Evolutionary conservation across 345 rosid species (phyloP), one percentile per base, ranked within the genome.

Genomic region (Ceriops decandra): DNA sequence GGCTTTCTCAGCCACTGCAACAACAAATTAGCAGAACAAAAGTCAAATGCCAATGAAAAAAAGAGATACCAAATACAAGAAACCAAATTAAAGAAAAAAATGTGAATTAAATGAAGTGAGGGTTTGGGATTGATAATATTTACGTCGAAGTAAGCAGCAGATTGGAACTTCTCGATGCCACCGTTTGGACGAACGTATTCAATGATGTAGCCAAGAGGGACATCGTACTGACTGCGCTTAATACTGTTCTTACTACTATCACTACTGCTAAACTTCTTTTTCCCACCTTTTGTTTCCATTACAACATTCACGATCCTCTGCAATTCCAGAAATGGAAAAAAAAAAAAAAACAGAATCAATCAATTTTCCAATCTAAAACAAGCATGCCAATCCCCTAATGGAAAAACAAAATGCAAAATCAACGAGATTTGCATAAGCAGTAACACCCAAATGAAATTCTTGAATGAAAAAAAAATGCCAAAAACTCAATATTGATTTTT

Each of bases 101-200:
- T 13, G 5, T 3, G 5, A 4, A 30, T 0, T 27, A 2, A 16
- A 1, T 38, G 19, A 24, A 51, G 17, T 3, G 49, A 42, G 33
- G 47, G 30, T 8, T 67, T 46, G 6, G 32, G 52, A 56, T 13
- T 5, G 16, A 13, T 9, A 6, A 38, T 20, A 59, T 38, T 46
- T 78, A 86, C 93, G 89, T 88, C 84, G 16, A 92, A 88, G 89
- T 90, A 90, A 32, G 86, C 93, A 85, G 93, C 90, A 53, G 90
- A 88, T 76, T 84, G 82, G 90, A 90, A 88, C 82, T 88, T 90
- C 73, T 90, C 82, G 74, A 85, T 82, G 76, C 96, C 96, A 72
- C 93, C 96, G 86, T 65, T 73, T 15, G 96, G 96, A 74, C 93
- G 92, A 81, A 90, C 81, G 83, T 90, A 91, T 88, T 90, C 96